Base-by-base conservation (phyloP, 2,329 filamentous ascomycete genomes). In the Fusarium austroafricanum region DNA sequence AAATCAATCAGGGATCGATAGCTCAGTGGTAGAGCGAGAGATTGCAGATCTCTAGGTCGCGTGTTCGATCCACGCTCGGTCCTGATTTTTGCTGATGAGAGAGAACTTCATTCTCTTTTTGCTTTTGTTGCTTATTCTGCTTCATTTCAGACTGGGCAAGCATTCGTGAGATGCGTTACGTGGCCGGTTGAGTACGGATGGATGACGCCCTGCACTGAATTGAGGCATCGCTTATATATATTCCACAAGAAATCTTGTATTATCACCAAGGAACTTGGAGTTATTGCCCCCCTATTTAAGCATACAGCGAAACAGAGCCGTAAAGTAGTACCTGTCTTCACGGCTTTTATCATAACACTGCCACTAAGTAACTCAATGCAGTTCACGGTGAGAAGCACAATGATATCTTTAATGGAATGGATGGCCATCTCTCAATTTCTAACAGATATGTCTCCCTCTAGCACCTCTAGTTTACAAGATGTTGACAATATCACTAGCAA, bases 401-500 rank as follows among this genome's bases (percentile, higher is more conserved):
- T 17, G 17, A 23, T 21, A 23, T 42, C 9, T 4, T 35, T 23
- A 18, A 15, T 4, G 10, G 9, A 6, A 10, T 28, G 3, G 15
- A 21, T 10, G 10, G 4, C 4, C 4, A 35, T 28, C 2, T 15
- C 10, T 10, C 5, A 23, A 23, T 38, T 53, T 29, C 7, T 9
- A 6, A 31, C 31, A 33, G 18, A 4, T 4, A 10, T 17, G 20
- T 11, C 12, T n/a, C 2, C 6, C 2, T 50, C 1, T n/a, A 23
- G 18, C 8, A 12, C 9, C 15, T 42, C 4, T 10, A 5, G 10
- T n/a, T 53, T 73, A 81, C 53, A 81, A 64, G 53, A 77, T 72
- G 31, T 79, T 78, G 17, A 79, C n/a, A 17, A 83, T 55, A 59
- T 78, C 78, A 45, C 75, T 67, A 15, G 75, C 75, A 40, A 76